These are phyloP conservation scores for Dothiorella sarmentorum DNA, from an alignment of 2,329 filamentous ascomycete genomes.

Conservation along the genomic window DNA sequence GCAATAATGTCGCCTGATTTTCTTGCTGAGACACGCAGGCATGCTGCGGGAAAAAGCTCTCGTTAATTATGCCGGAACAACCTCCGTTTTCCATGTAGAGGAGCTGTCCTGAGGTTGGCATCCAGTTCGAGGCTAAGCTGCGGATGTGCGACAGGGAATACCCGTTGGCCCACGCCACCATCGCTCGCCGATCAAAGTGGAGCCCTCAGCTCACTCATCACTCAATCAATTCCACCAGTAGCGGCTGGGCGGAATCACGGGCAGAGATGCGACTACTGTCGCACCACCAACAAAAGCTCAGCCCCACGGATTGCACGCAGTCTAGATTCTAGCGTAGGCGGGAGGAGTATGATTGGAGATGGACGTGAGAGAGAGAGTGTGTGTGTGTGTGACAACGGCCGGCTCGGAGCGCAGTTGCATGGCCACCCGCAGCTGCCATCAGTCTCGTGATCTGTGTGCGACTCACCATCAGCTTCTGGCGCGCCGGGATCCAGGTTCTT, in stretches of 20 bases:
- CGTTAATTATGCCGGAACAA: no score
- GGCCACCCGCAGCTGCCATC: not conserved
- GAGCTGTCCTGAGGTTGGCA: no score
- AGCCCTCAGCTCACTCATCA: no score
- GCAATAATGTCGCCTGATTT: no score
- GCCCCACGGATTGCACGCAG: no score
- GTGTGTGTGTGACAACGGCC: not conserved
- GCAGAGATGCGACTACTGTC: no score
- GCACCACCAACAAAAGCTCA: no score
- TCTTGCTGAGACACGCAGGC: no score
- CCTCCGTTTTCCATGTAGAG: conserved; percentile 14
- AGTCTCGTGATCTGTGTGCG: not conserved
- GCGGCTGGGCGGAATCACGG: no score
- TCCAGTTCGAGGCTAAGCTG: conserved; percentile 5
- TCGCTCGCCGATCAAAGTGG: not conserved
- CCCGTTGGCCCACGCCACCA: not conserved
- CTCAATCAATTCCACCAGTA: no score
- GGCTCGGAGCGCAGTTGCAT: conserved; percentile 5
- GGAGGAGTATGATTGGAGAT: not conserved
- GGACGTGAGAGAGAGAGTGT: not conserved
- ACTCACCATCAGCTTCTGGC: not conserved
- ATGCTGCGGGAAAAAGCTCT: no score
- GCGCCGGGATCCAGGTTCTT: not conserved
- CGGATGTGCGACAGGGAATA: conserved; percentile 6
- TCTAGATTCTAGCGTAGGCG: not conserved